Base-by-base conservation (phyloP, 2,329 filamentous ascomycete genomes). In the Neonectria coccinea region DNA sequence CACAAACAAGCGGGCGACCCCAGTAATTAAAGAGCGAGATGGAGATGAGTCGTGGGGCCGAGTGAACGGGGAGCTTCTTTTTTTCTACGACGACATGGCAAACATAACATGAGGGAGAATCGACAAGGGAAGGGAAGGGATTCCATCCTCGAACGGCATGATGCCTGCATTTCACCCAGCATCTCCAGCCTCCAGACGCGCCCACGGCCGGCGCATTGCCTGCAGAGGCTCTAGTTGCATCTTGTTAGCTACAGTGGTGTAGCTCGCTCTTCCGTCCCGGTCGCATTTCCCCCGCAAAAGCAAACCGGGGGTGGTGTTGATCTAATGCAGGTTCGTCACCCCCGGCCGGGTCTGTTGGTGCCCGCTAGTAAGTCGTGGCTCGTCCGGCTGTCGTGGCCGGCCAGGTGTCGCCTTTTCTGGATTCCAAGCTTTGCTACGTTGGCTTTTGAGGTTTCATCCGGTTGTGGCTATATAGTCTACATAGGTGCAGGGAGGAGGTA, bases 201-300 rank as follows among this genome's bases (percentile, higher is more conserved):
- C n/a, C 39, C n/a, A 7, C 4, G n/a, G 16, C 14, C 45, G 47
- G 47, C 47, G 47, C 47, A 50, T 51, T 33, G 48, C 29, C 48
- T n/a, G 48, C n/a, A 29, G 14, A 4, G 29, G 48, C 18, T 27
- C n/a, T 51, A 51, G 48, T 14, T 31, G 44, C 44, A 47, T 47
- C 44, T 41, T n/a, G 16, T 41, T 41, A 18, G 39, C 20, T 25
- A n/a, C n/a, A n/a, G n/a, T n/a, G n/a, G n/a, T n/a, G n/a, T n/a
- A 6, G 25, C 25, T 25, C n/a, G n/a, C 25, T 25, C 25, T 18
- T 47, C 18, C 42, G n/a, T 20, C 42, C 12, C 8, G 12, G 25
- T 25, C 45, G 27, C 47, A 25, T 31, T 50, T 16, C 47, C 48
- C 48, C 48, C 48, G 29, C 48, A 51, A 51, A 51, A 25, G 25